A percentile compares a stretch with the other conserved stretches of the same genome.
These are phyloP conservation scores for Aspergillus alliaceus DNA, from an alignment of 2,329 filamentous ascomycete species.

Conservation along the genomic window DNA sequence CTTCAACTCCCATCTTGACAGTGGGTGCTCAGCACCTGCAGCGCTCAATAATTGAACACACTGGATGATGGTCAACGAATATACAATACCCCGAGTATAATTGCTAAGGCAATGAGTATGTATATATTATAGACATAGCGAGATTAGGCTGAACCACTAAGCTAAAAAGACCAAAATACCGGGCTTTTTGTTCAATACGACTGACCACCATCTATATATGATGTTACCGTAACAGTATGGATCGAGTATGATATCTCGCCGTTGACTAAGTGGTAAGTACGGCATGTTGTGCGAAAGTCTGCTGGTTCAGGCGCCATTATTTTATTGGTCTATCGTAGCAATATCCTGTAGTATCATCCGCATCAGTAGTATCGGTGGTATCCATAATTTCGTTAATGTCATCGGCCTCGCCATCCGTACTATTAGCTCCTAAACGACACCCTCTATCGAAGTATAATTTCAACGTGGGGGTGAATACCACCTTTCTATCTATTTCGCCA, in stretches of 20 bases:
- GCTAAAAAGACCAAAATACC: too few relatives aligned
- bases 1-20: background rate
- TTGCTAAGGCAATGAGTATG: background rate
- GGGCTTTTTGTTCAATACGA: too few relatives aligned
- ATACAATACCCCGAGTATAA: background rate
- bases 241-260: background rate
- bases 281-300: background rate
- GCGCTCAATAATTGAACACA: background rate
- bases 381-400: background rate
- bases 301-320: background rate
- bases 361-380: background rate
- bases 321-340: background rate
- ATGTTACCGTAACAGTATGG: too few relatives aligned
- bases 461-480: background rate
- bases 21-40: background rate
- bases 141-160: too few relatives aligned
- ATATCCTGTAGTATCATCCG: background rate
- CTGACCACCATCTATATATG: too few relatives aligned
- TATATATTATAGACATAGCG: too few relatives aligned
- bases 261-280: background rate
- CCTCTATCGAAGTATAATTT: background rate
- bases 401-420: background rate
- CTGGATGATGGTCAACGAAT: background rate
- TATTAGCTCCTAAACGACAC: background rate
- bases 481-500: background rate